phyloP scores from a whole-genome alignment of 1,284 basidiomycete species.

The Volvariella volvacea region DNA sequence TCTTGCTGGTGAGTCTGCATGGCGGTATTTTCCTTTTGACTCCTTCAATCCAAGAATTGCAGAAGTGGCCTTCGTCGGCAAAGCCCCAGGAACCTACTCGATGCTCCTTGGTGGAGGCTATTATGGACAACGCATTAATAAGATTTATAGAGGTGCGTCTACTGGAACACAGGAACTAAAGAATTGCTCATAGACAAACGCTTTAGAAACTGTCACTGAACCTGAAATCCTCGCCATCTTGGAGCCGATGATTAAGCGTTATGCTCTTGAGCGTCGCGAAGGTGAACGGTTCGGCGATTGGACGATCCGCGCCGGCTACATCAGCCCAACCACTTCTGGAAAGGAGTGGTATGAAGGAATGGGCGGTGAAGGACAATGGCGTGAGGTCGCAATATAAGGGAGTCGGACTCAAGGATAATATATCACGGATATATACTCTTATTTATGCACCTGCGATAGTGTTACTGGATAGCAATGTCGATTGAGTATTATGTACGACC shows the following conservation, averaged over 20 bases:
- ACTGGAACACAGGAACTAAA: no score
- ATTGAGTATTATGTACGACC: conserved; percentile 48
- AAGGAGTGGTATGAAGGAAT: conserved; percentile 78
- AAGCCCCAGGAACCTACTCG: conserved; percentile 88
- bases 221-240: conserved; percentile 92
- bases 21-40: conserved; percentile 9
- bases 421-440: no score
- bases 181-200: conserved; percentile 1
- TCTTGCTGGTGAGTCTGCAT: conserved; percentile 75
- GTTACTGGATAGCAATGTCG: no score
- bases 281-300: conserved; percentile 96
- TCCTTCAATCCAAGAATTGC: conserved; percentile 2
- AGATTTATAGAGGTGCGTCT: conserved; percentile 73
- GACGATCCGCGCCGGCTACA: conserved; percentile 84
- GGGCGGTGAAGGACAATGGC: conserved; percentile 61
- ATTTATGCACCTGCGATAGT: conserved; percentile 4
- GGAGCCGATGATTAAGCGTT: conserved; percentile 88
- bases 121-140: conserved; percentile 89
- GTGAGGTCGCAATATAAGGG: conserved; percentile 13
- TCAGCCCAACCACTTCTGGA: conserved; percentile 72
- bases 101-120: conserved; percentile 98
- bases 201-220: conserved; percentile 82
- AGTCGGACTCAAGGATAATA: no score
- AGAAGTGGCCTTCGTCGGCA: conserved; percentile 97
- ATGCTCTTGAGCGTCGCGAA: conserved; percentile 83